Evolutionary conservation across 2,329 filamentous ascomycete species (phyloP), one percentile per base, ranked within the genome.

Genomic region (Trichoderma cornu-damae): DNA sequence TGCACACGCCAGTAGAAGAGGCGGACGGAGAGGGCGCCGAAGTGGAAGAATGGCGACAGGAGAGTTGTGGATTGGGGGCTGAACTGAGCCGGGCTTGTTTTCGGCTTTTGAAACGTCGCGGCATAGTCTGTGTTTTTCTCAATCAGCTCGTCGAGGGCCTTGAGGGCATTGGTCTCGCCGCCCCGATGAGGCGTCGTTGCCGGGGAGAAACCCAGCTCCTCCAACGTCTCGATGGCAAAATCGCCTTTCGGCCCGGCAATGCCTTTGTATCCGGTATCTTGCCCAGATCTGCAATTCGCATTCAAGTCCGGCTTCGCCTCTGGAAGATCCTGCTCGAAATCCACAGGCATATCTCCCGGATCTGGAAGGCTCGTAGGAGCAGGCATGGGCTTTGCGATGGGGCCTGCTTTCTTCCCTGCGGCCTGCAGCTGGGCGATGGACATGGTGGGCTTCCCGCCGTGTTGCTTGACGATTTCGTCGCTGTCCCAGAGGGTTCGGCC

Each of bases 401-500:
- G 68, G 0, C 86, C 87, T 26, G 89, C 71, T 65, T 85, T 86
- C 35, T 77, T 75, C 0, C 82, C 85, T 0, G 86, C 84, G 54
- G 77, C 73, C 64, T 86, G 79, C 0, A 91, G 78, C 67, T 90
- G 86, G 1, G 73, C 74, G 24, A 88, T 88, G 57, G 81, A 88
- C 87, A 90, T 90, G 1, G 87, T 89, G 1, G 88, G 87, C 65
- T 87, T 86, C 0, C 83, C 83, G 16, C 79, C 76, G 68, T 91
- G 83, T 51, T 80, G 75, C 49, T 79, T 76, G 6, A 90, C 85
- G 30, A 92, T 65, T 22, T 84, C 80, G 67, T 90, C 87, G 34
- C 83, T 83, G 70, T 91, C 87, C 76, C 86, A 92, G 6, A 91
- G 73, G 3, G 87, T 91, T 38, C 88, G 76, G 0, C 88, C 88